phyloP scores from a whole-genome alignment of 2,329 filamentous ascomycete genomes.

The Zymoseptoria passerinii region DNA sequence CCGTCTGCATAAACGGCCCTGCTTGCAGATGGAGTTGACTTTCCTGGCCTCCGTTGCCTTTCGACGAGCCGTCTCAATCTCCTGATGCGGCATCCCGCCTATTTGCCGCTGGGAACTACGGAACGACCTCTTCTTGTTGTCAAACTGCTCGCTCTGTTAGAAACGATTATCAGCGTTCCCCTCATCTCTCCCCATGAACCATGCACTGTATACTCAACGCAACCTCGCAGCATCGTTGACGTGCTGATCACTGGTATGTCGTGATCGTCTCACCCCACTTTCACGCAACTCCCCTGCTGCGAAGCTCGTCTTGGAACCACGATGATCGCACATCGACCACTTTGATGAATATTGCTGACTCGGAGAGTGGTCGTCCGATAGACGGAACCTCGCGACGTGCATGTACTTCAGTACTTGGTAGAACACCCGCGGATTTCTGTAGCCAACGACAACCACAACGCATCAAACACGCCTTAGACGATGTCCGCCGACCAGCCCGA shows the following conservation, averaged over 20 bases:
- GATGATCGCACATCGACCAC: background rate
- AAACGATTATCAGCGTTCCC: background rate
- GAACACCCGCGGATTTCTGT: background rate
- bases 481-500: background rate
- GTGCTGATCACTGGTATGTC: constrained; percentile 1
- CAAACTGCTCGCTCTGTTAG: too few species aligned
- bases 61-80: too few species aligned
- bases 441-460: background rate
- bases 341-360: background rate
- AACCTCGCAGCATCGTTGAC: background rate
- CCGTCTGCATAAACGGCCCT: background rate
- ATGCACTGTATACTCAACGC: background rate
- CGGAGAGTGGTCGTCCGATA: background rate
- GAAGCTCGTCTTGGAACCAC: background rate
- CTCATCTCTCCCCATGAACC: background rate
- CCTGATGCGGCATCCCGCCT: too few species aligned
- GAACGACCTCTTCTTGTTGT: too few species aligned
- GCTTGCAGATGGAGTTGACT: background rate
- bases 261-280: background rate
- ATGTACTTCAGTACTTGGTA: background rate
- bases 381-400: background rate
- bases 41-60: too few species aligned
- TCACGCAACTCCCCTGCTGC: background rate
- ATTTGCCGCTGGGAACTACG: too few species aligned
- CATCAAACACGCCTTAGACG: background rate